Evolutionary conservation across 176 grass and related monocot genomes (phyloP), one percentile per base, ranked within the genome.

Genomic region (Oryza longistaminata): DNA sequence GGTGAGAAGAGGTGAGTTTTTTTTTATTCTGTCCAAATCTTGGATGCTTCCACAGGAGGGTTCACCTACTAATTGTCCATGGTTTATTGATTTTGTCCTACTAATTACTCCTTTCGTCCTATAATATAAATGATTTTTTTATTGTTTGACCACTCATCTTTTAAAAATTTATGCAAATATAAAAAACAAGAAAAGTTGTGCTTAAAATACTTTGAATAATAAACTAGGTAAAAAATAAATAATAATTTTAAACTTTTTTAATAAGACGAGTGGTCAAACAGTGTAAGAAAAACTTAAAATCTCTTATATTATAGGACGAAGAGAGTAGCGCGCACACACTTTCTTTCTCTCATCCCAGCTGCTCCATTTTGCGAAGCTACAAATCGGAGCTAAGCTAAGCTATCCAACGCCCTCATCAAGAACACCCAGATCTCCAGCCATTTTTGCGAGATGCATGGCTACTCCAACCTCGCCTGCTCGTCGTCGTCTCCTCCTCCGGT

Each of bases 31-130:
- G 75, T 17, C 39, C 80, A 87, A 90, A 83, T 90, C 80, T 90
- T 90, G 88, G 88, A 90, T 90, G 81, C 69, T 90, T 78, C 74
- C 70, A 87, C 80, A 60, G 74, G 37, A 60, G 74, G 27, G 48
- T 37, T 69, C 84, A 90, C 80, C 84, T 75, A 33, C 84, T 79
- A 48, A 62, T 79, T 87, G 84, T 75, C 70, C 64, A 81, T 70
- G 53, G 14, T 58, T 58, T 58, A 21, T 58, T 58, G 78, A 82
- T 83, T 39, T 24, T 46, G 72, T 77, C 69, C 80, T 49, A 53
- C 68, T 22, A 53, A 75, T 75, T 7, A 75, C 27, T 27, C 27
- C 27, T 27, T 27, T 27, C 27, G 1, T 27, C 0, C 27, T 27
- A 27, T 27, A 27, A 27, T 27, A 27, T 27, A 27, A 27, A 27